Percentiles rank a stretch among this genome's conserved stretches.
These are phyloP conservation scores for Neurospora sp. DNA, from an alignment of 495 filamentous ascomycete species.

Conservation along the genomic window DNA sequence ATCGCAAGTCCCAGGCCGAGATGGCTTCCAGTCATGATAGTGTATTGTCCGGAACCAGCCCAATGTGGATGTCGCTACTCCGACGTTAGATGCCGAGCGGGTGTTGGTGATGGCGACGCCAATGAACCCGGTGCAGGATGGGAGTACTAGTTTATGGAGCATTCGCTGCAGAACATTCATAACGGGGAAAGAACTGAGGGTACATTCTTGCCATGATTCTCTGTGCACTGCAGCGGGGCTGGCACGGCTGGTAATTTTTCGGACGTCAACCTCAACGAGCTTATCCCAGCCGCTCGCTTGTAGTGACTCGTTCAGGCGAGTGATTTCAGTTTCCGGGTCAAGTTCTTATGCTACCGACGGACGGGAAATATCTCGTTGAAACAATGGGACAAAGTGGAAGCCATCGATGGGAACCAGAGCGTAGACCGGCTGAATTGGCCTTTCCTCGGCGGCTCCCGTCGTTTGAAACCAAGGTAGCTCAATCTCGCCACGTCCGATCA, in stretches of 20 bases:
- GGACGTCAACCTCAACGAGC: neutral
- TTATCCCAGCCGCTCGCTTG: neutral
- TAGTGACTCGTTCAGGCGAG: neutral
- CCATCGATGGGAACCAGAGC: neutral
- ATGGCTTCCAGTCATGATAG: neutral
- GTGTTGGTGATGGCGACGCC: neutral
- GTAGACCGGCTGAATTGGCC: neutral
- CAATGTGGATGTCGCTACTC: neutral
- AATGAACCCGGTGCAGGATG: neutral
- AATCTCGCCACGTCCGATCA: neutral
- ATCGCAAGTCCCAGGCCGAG: neutral
- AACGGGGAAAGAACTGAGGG: neutral
- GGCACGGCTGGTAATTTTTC: neutral
- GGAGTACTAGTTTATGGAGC: neutral
- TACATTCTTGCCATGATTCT: neutral
- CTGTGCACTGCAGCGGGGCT: neutral
- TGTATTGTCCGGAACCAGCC: neutral
- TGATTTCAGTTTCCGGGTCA: neutral
- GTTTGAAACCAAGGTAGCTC: neutral
- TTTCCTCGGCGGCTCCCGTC: neutral
- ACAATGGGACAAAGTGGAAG: neutral
- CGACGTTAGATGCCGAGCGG: neutral
- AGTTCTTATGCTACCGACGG: neutral
- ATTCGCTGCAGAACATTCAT: neutral
- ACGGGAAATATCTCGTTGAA: neutral